Base-by-base conservation (phyloP, 108 stramenopile genomes). In the Parmales sp. region DNA sequence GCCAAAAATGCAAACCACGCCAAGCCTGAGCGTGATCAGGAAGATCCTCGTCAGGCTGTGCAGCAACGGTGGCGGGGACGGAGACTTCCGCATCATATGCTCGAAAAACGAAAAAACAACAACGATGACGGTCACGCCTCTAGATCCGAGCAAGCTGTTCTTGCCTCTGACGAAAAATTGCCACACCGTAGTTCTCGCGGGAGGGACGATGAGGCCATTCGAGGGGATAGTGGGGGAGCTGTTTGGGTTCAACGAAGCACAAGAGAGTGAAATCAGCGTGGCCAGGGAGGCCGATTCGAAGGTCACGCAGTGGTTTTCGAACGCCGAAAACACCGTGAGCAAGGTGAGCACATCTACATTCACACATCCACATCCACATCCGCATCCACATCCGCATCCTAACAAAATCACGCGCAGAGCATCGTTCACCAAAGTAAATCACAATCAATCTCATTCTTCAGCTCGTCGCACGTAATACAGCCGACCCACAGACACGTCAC, bases 161-260 rank as follows among this genome's bases (percentile, higher is more conserved):
- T 63, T 77, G 37, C 74, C 86, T 72, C 78, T 99, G 29, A 68
- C 93, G 20, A 65, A 76, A 1, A 77, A 94, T 75, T 88, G 94
- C 0, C 82, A 88, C 72, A 89, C 95, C 9, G 78, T 99, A 5
- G 84, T 95, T 11, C 80, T 99, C 48, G 91, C 96, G 38, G 98
- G 98, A 36, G 98, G 98, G 39, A 99, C 98, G 28, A 81, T 99
- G 54, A 87, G 87, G 48, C 98, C 98, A 1, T 82, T 94, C 45
- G 82, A 71, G 9, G 88, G 88, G 46, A 77, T 98, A 29, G 89
- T 88, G 22, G 78, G 87, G 51, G 93, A 96, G 72, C 80, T 98
- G 29, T 85, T 97, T 39, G 85, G 78, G 2, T 51, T 73, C 37
- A 72, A 64, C 70, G 76, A 28, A 7, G 20, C 28, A 72, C 4